Evolutionary conservation across 345 rosid species (phyloP), one percentile per base, ranked within the genome.

Genomic region (Gossypium thurberi): DNA sequence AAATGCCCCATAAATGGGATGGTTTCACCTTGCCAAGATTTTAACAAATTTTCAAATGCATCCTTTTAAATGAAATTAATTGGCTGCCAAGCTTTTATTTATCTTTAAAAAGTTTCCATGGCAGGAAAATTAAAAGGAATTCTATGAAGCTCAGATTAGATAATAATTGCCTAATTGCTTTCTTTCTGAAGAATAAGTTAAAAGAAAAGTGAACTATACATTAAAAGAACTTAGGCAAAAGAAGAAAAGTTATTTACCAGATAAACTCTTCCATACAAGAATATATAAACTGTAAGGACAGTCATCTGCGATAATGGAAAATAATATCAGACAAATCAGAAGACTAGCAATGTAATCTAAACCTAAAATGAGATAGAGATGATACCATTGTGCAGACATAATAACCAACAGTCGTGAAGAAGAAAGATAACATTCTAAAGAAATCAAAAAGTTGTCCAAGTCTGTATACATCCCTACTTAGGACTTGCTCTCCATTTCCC

Each of bases 401-500:
- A 78, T 55, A 92, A 65, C 98, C 99, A 81, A 95, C 99, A 61
- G 99, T 92, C 21, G 99, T 92, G 88, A 90, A 90, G 82, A 81
- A 95, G 87, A 92, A 95, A 52, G 99, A 95, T 71, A 95, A 87
- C 99, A 95, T 92, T 79, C 99, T 88, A 82, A 95, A 92, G 81
- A 95, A 95, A 79, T 95, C 99, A 84, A 95, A 91, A 72, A 95
- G 93, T 80, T 92, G 99, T 50, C 98, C 99, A 78, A 92, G 84
- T 81, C 99, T 83, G 82, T 95, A 95, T 17, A 95, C 85, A 70
- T 95, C 99, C 86, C 99, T 86, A 77, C 99, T 95, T 25, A 95
- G 93, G 67, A 92, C 96, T 87, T 95, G 99, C 83, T 95, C 99
- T 78, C 99, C 99, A 80, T 95, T 95, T 50, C 99, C 99, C 77